Evolutionary conservation across 805 yeast species (phyloP), one percentile per base, ranked within the genome.

Genomic region (Cyberlindnera amylophila): DNA sequence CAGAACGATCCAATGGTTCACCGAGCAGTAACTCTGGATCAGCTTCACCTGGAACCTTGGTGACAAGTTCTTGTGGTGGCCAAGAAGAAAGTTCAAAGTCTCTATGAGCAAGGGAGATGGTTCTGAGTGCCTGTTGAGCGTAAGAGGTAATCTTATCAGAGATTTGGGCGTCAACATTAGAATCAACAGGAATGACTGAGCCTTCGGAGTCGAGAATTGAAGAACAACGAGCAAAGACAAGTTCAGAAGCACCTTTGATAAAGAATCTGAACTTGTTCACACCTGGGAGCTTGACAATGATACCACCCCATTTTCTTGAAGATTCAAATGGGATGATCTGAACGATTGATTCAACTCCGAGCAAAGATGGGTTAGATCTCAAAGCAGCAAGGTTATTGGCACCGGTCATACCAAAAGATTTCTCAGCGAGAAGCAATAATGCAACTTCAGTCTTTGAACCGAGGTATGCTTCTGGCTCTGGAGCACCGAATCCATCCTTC

Each of bases 401-500:
- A 13, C 47, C 45, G 2, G 34, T 34, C 45, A 75, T 61, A 19
- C 72, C 72, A 46, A 88, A 70, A 34, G 73, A 69, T 34, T 74
- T 70, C 32, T 74, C 70, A 2, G 93, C 91, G 47, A 88, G 67
- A 12, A 79, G 68, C 31, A 93, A 70, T 43, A 93, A 64, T 0
- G 99, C 97, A 27, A 90, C 80, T 63, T 93, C 99, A 4, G 99
- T 95, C 63, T 93, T 93, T 44, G 95, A 86, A 6, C 99, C 99
- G 37, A 89, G 69, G 55, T 75, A 89, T 2, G 81, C 81, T 48
- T 85, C 93, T 38, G 52, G 51, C 3, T 42, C 44, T 18, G 42
- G 41, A 14, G 38, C 28, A 14, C 46, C 49, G 17, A 39, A 32
- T 3, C 29, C 19, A 2, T 28, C 15, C 11, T 36, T 26, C 33